Evolutionary conservation across 108 stramenopile genomes (phyloP).

Genomic region (Fragilaria crotonensis): DNA sequence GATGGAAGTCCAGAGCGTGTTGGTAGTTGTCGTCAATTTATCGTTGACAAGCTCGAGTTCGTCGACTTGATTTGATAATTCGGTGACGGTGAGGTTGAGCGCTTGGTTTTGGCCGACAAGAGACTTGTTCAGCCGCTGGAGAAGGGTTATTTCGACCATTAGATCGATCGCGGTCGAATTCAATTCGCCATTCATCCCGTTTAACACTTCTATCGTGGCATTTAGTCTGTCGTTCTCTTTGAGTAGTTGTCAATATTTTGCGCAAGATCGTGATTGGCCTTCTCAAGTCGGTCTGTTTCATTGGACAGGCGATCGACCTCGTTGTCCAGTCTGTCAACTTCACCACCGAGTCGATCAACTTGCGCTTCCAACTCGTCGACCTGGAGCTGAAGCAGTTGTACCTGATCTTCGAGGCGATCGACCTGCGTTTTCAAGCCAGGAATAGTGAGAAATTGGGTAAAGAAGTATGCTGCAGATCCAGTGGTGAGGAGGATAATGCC

Average conservation of each 20-base stretch:
- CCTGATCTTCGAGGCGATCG: constrained; percentile 21
- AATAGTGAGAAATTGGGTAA: constrained; percentile 22
- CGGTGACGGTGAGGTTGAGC: constrained; percentile 23
- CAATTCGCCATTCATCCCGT: constrained; percentile 7
- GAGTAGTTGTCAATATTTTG: no score
- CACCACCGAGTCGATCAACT: constrained; percentile 18
- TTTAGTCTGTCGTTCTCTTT: constrained; percentile 18
- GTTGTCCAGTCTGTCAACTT: constrained; percentile 21
- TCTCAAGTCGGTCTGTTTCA: constrained; percentile 17
- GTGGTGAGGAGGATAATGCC: no score
- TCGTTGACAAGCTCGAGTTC: neutral
- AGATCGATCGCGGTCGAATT: constrained; percentile 12
- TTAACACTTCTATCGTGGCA: constrained; percentile 8
- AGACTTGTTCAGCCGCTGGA: constrained; percentile 14
- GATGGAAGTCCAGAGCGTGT: neutral
- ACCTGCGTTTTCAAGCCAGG: constrained; percentile 31
- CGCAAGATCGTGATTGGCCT: constrained; percentile 18
- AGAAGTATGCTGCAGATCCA: no score
- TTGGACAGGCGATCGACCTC: constrained; percentile 10
- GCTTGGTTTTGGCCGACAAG: constrained; percentile 11
- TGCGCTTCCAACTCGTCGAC: constrained; percentile 14
- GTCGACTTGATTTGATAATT: constrained; percentile 1
- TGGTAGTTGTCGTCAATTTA: neutral
- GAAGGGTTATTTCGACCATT: no score
- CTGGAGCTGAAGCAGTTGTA: constrained; percentile 5